A percentile compares a stretch with the other conserved stretches of the same genome.
Evolutionary conservation across 2,329 filamentous ascomycete species (phyloP).

Genomic region (Trichoderma oligosporum): DNA sequence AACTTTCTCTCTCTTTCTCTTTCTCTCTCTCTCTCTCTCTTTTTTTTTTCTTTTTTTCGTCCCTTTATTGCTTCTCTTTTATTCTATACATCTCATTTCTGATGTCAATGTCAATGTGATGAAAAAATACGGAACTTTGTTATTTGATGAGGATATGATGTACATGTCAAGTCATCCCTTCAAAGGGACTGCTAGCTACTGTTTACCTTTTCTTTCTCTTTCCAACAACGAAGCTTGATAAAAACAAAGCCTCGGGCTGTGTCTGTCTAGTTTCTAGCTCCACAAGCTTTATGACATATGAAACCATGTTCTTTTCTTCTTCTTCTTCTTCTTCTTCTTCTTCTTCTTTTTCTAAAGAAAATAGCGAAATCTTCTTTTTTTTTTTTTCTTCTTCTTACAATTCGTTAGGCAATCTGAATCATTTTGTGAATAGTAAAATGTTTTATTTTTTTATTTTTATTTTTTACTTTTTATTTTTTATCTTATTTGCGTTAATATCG

Average conservation of each 20-base stretch:
- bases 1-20: not conserved
- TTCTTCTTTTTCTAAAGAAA: too few species aligned
- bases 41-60: not conserved
- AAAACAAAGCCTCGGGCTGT: not conserved
- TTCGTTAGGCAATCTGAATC: too few species aligned
- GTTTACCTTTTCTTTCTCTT: not conserved
- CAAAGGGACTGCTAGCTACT: not conserved
- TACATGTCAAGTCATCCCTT: conserved; percentile 6
- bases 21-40: not conserved
- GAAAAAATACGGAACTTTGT: not conserved
- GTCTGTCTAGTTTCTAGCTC: not conserved
- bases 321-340: too few species aligned
- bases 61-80: not conserved
- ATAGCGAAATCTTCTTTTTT: too few species aligned
- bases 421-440: too few species aligned
- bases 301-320: not conserved
- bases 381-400: too few species aligned
- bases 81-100: not conserved
- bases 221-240: too few species aligned
- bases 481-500: too few species aligned
- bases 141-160: conserved; percentile 9
- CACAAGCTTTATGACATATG: conserved; percentile 6
- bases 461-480: too few species aligned
- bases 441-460: too few species aligned
- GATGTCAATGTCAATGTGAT: not conserved